A percentile compares a stretch with the other conserved stretches of the same genome.
Conservation (phyloP, 306 rosid genomes). For the Lablab purpureus region DNA sequence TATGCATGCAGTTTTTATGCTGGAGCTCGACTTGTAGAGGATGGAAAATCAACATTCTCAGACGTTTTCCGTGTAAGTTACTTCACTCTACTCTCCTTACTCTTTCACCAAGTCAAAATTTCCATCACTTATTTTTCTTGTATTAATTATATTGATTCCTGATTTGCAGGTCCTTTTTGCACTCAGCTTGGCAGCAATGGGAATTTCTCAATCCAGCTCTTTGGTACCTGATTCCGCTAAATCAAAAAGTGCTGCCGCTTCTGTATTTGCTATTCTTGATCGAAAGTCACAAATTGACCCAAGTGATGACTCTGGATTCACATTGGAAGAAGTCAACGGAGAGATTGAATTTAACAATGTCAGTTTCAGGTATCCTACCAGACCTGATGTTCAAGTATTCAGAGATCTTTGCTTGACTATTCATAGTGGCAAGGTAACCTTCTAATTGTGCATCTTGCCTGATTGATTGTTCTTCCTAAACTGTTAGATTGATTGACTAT, state of each 20-base stretch:
- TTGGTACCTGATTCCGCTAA: constrained; percentile 61
- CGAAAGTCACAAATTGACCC: constrained; percentile 67
- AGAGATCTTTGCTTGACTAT: constrained; percentile 68
- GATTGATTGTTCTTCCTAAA: neutral
- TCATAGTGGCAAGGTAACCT: constrained; percentile 70
- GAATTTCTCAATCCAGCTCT: constrained; percentile 66
- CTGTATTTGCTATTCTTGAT: constrained; percentile 76
- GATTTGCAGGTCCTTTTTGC: constrained; percentile 71
- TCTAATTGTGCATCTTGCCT: neutral
- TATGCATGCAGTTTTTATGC: constrained; percentile 64
- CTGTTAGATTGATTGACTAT: constrained; percentile 27
- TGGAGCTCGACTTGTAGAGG: constrained; percentile 63
- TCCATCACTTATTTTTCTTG: constrained; percentile 21
- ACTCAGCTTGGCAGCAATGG: constrained; percentile 63
- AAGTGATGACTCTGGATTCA: constrained; percentile 59
- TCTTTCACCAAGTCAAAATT: constrained; percentile 2
- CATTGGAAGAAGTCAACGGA: constrained; percentile 62
- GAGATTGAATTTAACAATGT: constrained; percentile 73
- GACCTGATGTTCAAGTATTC: constrained; percentile 71
- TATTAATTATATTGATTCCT: constrained; percentile 16
- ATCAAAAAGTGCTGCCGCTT: constrained; percentile 68
- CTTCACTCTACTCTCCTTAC: constrained; percentile 23
- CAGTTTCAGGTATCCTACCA: constrained; percentile 73
- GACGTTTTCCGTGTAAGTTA: constrained; percentile 64
- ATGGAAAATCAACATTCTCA: constrained; percentile 54